Conservation (phyloP, 805 yeast genomes). For the Yarrowia deformans region DNA sequence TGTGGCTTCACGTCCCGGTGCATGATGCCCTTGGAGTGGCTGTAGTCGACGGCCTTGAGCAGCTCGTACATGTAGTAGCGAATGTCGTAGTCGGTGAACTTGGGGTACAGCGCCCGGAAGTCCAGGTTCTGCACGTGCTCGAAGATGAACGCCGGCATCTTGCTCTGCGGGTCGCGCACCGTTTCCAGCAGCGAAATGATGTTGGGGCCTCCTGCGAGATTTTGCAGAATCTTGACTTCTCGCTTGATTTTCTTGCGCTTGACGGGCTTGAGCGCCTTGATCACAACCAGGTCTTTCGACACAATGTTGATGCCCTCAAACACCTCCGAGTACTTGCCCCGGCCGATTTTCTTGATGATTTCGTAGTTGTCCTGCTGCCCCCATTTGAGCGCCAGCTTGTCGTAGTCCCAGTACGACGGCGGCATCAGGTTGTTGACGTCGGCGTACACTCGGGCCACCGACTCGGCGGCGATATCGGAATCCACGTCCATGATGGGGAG, state of each 20-base stretch:
- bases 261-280: slow-evolving; percentile 91
- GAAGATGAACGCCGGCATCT: slow-evolving; percentile 86
- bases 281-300: slow-evolving; percentile 71
- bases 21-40: slow-evolving; percentile 95
- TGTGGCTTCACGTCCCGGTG: slow-evolving; percentile 97
- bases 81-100: slow-evolving; percentile 75
- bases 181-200: slow-evolving; percentile 78
- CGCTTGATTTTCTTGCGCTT: slow-evolving; percentile 89
- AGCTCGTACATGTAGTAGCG: slow-evolving; percentile 84
- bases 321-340: slow-evolving; percentile 96
- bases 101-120: slow-evolving; percentile 80
- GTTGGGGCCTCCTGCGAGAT: slow-evolving; percentile 84
- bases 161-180: slow-evolving; percentile 77
- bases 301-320: slow-evolving; percentile 80
- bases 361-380: slow-evolving; percentile 70
- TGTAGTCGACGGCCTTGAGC: slow-evolving; percentile 81
- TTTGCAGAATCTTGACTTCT: slow-evolving; percentile 86
- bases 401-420: slow-evolving; percentile 85
- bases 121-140: slow-evolving; percentile 85
- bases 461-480: slow-evolving; percentile 43
- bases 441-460: slow-evolving; percentile 71
- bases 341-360: slow-evolving; percentile 81
- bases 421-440: slow-evolving; percentile 74
- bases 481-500: slow-evolving; percentile 11
- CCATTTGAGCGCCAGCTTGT: slow-evolving; percentile 57